A percentile compares a stretch with the other conserved stretches of the same genome.
Evolutionary conservation across 2,329 filamentous ascomycete genomes (phyloP).

Genomic region (Ilyonectria destructans): DNA sequence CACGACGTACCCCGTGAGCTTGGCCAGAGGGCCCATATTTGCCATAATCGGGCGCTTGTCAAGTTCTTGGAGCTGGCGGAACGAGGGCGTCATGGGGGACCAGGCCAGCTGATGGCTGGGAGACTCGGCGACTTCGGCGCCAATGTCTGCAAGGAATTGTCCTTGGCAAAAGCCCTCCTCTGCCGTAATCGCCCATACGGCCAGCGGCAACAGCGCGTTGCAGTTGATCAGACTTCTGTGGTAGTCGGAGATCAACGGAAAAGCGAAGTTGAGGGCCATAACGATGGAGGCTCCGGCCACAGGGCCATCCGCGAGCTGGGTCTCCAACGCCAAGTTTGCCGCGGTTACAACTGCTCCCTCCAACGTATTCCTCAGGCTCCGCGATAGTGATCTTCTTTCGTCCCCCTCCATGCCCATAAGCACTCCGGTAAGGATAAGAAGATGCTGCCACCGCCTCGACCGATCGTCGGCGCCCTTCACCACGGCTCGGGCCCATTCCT

Average conservation of each 20-base stretch:
- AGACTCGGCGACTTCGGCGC: slow-evolving; percentile 74
- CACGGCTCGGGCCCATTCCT: slow-evolving; percentile 72
- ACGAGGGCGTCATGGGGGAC: slow-evolving; percentile 74
- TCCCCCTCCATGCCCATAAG: slow-evolving; percentile 82
- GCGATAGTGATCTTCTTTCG: slow-evolving; percentile 75
- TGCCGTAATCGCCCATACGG: slow-evolving; percentile 78
- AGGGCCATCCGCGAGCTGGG: slow-evolving; percentile 58
- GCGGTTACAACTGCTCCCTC: slow-evolving; percentile 83
- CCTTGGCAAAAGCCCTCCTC: slow-evolving; percentile 83
- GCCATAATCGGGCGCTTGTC: slow-evolving; percentile 74
- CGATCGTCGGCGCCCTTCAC: slow-evolving; percentile 72
- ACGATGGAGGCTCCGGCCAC: slow-evolving; percentile 70
- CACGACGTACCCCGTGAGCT: slow-evolving; percentile 76
- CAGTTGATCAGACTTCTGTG: slow-evolving; percentile 75
- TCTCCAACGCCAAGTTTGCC: slow-evolving; percentile 80
- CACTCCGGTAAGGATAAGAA: slow-evolving; percentile 85
- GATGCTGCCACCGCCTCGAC: slow-evolving; percentile 84
- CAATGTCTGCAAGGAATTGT: slow-evolving; percentile 81
- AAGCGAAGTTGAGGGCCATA: slow-evolving; percentile 83
- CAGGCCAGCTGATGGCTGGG: slow-evolving; percentile 71
- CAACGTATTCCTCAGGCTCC: slow-evolving; percentile 76
- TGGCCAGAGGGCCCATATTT: slow-evolving; percentile 78
- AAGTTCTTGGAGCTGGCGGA: slow-evolving; percentile 71
- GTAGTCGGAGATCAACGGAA: slow-evolving; percentile 77
- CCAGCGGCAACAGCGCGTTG: slow-evolving; percentile 79